phyloP scores from a whole-genome alignment of 1,139 yeast species.

The Scheffersomyces segobiensis region DNA sequence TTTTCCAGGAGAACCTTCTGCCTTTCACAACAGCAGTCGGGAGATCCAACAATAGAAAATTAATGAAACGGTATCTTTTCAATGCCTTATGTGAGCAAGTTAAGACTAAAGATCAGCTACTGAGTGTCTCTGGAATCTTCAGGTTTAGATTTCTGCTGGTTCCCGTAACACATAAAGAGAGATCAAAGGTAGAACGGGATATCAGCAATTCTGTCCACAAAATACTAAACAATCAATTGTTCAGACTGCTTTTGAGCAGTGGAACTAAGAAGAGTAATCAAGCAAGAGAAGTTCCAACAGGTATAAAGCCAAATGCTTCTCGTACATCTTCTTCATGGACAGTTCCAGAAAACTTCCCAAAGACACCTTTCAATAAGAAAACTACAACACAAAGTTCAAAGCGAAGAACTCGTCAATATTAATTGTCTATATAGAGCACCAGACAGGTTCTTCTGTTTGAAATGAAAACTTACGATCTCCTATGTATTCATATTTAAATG shows the following conservation, averaged over 20 bases:
- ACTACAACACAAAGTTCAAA: neutral
- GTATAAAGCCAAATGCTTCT: constrained; percentile 77
- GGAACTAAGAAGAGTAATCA: constrained; percentile 69
- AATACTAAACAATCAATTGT: constrained; percentile 28
- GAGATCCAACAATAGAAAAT: constrained; percentile 28
- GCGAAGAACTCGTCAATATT: neutral
- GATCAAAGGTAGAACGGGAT: constrained; percentile 24
- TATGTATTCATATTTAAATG: constrained; percentile 43
- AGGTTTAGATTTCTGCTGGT: constrained; percentile 12
- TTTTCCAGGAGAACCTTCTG: constrained; percentile 24
- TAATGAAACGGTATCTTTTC: constrained; percentile 25
- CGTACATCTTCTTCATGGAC: constrained; percentile 1
- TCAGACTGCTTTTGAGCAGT: constrained; percentile 50
- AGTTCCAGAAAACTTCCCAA: constrained; percentile 17
- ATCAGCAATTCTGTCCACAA: constrained; percentile 29
- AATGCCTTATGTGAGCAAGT: constrained; percentile 18
- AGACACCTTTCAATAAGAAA: constrained; percentile 20
- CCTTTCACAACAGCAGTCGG: constrained; percentile 40
- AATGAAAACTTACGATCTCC: constrained; percentile 25
- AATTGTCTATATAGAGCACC: constrained; percentile 28
- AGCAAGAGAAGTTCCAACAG: constrained; percentile 59
- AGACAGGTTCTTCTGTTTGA: constrained; percentile 37
- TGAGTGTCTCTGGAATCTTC: constrained; percentile 30
- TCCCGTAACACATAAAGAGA: constrained; percentile 23
- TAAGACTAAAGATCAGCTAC: constrained; percentile 9